Base-by-base conservation (phyloP, 2,329 filamentous ascomycete genomes). In the Hypoxylon sp. region DNA sequence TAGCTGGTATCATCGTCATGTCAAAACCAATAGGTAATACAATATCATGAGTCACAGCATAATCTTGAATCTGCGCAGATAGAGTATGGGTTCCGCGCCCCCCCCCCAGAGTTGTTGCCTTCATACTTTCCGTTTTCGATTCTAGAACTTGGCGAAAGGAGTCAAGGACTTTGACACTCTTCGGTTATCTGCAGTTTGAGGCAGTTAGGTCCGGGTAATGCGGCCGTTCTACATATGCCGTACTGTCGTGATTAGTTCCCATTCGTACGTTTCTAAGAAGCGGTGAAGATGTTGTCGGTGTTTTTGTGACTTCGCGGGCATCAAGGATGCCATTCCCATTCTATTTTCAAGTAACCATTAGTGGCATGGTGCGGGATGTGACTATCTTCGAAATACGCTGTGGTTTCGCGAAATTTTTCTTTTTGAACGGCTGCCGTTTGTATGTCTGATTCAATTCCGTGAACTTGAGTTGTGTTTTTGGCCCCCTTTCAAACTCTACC, bases 261-360 rank as follows among this genome's bases (percentile, higher is more conserved):
- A 34, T 7, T 26, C 31, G 41, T 35, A 45, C 23, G 32, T 45
- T n/a, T 21, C 29, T 15, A 45, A 45, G 41, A 45, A 12, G 41
- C 41, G 41, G 41, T 29, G 38, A 32, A 38, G 32, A 47, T 21
- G 31, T 37, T 21, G 20, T 48, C 43, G 16, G 35, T 30, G 20
- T 15, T 17, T 50, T 42, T 31, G 20, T 19, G 37, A 19, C 26
- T 17, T 36, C 30, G 16, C 25, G 30, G 34, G 20, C 12, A 38
- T 25, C 37, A 35, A 47, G 32, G 37, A 36, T 42, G 25, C 31
- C 43, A 31, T 48, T 42, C 35, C 32, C 16, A 45, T 31, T 29
- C 19, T 15, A 35, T 16, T 32, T 31, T 30, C 35, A 31, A 41
- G 15, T 5, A 16, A 27, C 11, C 16, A 21, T 23, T 43, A 13